phyloP scores from a whole-genome alignment of 768 basidiomycete genomes.

The Guyanaporus albipodus region DNA sequence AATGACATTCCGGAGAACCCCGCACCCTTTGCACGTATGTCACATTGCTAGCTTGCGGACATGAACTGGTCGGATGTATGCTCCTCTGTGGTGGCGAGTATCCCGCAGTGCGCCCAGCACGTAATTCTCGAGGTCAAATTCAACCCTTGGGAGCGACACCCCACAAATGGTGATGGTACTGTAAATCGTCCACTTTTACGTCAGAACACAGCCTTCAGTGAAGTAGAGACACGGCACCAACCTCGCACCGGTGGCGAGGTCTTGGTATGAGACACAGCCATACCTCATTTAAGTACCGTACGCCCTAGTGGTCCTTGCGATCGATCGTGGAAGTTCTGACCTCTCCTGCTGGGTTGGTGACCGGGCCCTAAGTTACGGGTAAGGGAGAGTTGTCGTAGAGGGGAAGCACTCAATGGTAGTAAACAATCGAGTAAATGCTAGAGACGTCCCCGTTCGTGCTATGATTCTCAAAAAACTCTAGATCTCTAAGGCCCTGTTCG shows the following conservation, averaged over 20 bases:
- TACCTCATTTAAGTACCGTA: neutral
- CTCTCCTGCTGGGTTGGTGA: neutral
- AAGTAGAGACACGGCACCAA: neutral
- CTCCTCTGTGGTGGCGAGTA: neutral
- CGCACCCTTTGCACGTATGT: neutral
- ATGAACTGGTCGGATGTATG: neutral
- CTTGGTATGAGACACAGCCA: conserved; percentile 1
- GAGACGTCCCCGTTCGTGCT: neutral
- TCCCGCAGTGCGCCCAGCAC: neutral
- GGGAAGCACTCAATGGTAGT: conserved; percentile 5
- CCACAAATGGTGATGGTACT: neutral
- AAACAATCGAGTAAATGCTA: conserved; percentile 5
- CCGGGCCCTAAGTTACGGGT: no score
- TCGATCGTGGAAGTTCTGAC: no score
- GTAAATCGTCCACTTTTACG: neutral
- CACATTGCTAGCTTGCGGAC: conserved; percentile 1
- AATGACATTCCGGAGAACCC: conserved; percentile 1
- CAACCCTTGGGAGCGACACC: neutral
- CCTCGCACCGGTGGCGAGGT: neutral
- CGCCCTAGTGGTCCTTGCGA: neutral
- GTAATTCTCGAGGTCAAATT: neutral
- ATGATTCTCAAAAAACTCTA: neutral
- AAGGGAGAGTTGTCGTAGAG: no score
- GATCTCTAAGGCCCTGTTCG: neutral
- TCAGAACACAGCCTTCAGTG: neutral